Base-by-base conservation (phyloP, 345 rosid genomes). In the Hirschfeldia incana region DNA sequence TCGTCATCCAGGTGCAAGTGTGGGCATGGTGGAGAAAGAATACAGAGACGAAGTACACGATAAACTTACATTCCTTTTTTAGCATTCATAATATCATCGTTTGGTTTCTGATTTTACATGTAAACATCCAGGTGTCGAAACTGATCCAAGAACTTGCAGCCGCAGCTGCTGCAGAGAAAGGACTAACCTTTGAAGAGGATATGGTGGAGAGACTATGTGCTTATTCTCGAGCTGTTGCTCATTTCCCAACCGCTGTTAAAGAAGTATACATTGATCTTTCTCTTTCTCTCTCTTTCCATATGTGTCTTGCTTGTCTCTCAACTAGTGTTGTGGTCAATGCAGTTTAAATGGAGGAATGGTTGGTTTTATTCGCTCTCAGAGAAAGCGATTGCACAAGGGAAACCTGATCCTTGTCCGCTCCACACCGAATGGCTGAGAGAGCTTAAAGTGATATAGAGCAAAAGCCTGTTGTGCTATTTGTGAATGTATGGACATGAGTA, bases 321-420 rank as follows among this genome's bases (percentile, higher is more conserved):
- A 6, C 58, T 55, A 66, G 36, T 30, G 67, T 51, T 60, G 15
- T 65, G 4, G 26, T 70, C 4, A 12, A 37, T 82, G 80, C 94
- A 92, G 97, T 92, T 94, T 83, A 94, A 94, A 78, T 92, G 98
- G 97, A 92, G 97, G 83, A 94, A 92, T 80, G 97, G 98, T 27
- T 94, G 97, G 97, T 94, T 92, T 86, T 94, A 89, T 76, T 86
- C 90, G 16, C 87, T 94, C 51, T 85, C 98, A 0, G 88, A 94
- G 91, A 94, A 92, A 77, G 95, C 93, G 8, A 79, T 85, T 9
- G 82, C 88, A 0, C 77, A 83, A 80, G 94, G 94, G 73, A 92
- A 86, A 67, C 86, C 94, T 3, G 98, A 94, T 81, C 96, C 98
- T 1, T 94, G 98, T 44, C 92, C 94, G 28, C 87, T 92, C 16